Evolutionary conservation across 169 alveolate genomes (phyloP), one percentile per base, ranked within the genome.

Genomic region (Cyclospora cayetanensis): DNA sequence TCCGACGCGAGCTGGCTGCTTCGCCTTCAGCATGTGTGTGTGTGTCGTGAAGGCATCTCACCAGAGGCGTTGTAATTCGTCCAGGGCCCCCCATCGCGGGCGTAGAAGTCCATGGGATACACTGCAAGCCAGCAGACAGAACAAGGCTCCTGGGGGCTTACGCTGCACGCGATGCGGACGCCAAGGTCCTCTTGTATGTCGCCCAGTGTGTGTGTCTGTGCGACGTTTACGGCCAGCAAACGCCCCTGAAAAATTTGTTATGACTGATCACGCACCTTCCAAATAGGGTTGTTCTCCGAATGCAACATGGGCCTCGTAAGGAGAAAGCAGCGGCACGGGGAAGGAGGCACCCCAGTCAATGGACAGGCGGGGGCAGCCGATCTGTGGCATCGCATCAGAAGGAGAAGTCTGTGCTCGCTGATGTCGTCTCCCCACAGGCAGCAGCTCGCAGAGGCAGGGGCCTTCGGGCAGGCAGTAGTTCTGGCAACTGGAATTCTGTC

Each of bases 341-440:
- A 97, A 98, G 76, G 95, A 39, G 35, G 88, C 42, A 0, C 99
- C 99, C 99, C 99, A 99, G 94, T 99, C 99, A 76, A 99, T 97
- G 15, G 99, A 97, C 46, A 99, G 96, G 68, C 99, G 96, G 15
- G 99, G 99, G 90, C 99, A 99, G 4, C 99, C 99, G 25, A 99
- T 96, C 96, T 99, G 96, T 63, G 97, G 95, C 94, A 92, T 91
- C 95, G 85, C n/a, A n/a, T n/a, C n/a, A n/a, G n/a, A n/a, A n/a
- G n/a, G n/a, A n/a, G n/a, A n/a, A n/a, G n/a, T n/a, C n/a, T n/a
- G n/a, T n/a, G n/a, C n/a, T n/a, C n/a, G n/a, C n/a, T n/a, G n/a
- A n/a, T n/a, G n/a, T n/a, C n/a, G n/a, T n/a, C n/a, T n/a, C n/a
- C n/a, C n/a, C n/a, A n/a, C n/a, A n/a, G n/a, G n/a, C n/a, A n/a